These are phyloP conservation scores for Gentiana dahurica DNA, from an alignment of 257 asterid genomes.

Conservation along the genomic window DNA sequence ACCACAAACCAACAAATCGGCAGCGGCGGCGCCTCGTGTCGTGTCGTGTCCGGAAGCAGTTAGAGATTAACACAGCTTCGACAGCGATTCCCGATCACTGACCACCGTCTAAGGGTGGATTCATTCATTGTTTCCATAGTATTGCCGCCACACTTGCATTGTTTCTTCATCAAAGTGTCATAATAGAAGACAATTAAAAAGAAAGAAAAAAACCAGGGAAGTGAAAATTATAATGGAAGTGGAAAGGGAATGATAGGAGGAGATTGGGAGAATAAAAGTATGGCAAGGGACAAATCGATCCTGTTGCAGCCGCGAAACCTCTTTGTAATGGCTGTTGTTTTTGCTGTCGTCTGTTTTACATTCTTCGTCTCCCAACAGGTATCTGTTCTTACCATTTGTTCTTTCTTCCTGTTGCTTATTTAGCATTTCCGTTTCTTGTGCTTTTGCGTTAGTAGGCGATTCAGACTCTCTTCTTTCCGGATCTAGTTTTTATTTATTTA, in stretches of 20 bases:
- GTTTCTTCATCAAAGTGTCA: too few relatives aligned
- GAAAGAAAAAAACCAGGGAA: too few relatives aligned
- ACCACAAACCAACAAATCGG: too few relatives aligned
- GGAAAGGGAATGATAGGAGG: slow-evolving; percentile 6
- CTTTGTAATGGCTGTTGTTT: slow-evolving; percentile 38
- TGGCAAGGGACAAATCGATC: slow-evolving; percentile 72
- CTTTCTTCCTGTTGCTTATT: background rate
- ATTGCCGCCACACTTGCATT: too few relatives aligned
- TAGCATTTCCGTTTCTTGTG: background rate
- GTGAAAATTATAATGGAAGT: slow-evolving; percentile 8
- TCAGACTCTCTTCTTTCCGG: background rate
- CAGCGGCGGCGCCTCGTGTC: too few relatives aligned
- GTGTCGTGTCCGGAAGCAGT: too few relatives aligned
- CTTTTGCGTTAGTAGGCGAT: background rate
- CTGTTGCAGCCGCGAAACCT: slow-evolving; percentile 56
- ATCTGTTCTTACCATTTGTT: slow-evolving; percentile 1
- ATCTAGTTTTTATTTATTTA: background rate
- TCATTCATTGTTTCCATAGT: too few relatives aligned
- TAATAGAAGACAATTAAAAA: too few relatives aligned
- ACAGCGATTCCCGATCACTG: too few relatives aligned
- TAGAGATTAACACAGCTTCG: too few relatives aligned
- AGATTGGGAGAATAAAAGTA: slow-evolving; percentile 9
- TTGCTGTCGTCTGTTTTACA: slow-evolving; percentile 39
- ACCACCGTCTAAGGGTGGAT: too few relatives aligned
- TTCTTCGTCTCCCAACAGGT: slow-evolving; percentile 54